Percentiles rank a stretch among this genome's conserved stretches.
phyloP scores from a whole-genome alignment of 2,329 filamentous ascomycete genomes.

The Ceratocystis albifundus region DNA sequence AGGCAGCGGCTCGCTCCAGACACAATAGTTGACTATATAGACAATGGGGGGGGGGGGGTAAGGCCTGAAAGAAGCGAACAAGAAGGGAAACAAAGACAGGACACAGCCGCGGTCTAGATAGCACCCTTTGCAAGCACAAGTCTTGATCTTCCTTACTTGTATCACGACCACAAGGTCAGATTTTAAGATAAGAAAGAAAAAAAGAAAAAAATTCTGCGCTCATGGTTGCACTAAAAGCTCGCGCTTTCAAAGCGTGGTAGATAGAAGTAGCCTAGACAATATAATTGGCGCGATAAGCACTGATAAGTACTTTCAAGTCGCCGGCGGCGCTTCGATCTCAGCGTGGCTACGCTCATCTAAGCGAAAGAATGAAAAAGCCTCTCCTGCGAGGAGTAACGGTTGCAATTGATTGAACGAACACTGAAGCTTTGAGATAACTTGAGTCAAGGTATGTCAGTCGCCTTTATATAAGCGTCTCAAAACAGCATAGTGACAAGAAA shows the following conservation, averaged over 20 bases:
- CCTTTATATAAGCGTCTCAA: too few species aligned
- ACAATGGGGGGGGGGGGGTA: too few species aligned
- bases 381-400: neutral
- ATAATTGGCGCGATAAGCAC: constrained; percentile 4
- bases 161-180: neutral
- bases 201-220: neutral
- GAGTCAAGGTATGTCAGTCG: neutral
- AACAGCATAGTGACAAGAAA: too few species aligned
- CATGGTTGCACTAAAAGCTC: neutral
- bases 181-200: too few species aligned
- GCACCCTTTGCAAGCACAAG: neutral
- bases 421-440: neutral
- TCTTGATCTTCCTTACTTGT: neutral
- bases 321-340: neutral
- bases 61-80: neutral
- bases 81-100: too few species aligned
- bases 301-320: neutral
- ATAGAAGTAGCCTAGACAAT: neutral
- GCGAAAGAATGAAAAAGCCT: too few species aligned
- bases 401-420: neutral
- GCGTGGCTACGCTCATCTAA: neutral
- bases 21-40: neutral
- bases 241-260: neutral
- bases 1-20: neutral
- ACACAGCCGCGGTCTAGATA: too few species aligned